phyloP scores from a whole-genome alignment of 2,329 filamentous ascomycete species.

The Aspergillus viridinutans region DNA sequence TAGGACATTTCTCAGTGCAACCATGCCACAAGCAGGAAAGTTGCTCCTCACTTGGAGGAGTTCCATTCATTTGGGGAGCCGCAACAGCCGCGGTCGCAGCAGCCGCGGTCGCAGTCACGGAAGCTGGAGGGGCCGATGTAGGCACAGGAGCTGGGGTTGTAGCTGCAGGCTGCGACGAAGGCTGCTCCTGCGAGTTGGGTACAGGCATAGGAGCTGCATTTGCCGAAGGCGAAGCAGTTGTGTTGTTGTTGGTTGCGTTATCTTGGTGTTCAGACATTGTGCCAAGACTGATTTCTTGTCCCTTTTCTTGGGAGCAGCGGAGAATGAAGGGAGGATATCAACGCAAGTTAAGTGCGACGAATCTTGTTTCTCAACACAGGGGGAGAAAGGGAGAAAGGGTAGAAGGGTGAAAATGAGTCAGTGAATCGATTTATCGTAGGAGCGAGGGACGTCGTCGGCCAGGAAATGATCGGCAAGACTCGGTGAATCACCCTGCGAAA shows the following conservation, averaged over 20 bases:
- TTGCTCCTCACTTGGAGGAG: slow-evolving; percentile 33
- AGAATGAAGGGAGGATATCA: slow-evolving; percentile 14
- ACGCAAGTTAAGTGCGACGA: slow-evolving; percentile 4
- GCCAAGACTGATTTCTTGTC: slow-evolving; percentile 38
- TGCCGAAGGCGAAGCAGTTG: slow-evolving; percentile 15
- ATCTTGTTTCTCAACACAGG: not conserved
- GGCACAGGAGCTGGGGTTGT: slow-evolving; percentile 22
- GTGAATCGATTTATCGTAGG: not conserved
- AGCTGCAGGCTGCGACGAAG: slow-evolving; percentile 15
- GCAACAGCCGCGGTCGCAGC: slow-evolving; percentile 37
- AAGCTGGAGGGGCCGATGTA: slow-evolving; percentile 23
- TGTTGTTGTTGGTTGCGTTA: slow-evolving; percentile 19
- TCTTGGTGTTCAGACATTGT: slow-evolving; percentile 37
- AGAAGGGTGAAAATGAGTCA: not conserved
- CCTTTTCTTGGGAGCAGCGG: slow-evolving; percentile 28
- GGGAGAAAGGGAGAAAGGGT: not conserved
- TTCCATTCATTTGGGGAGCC: slow-evolving; percentile 27
- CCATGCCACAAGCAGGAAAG: slow-evolving; percentile 58
- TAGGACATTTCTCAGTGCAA: slow-evolving; percentile 57
- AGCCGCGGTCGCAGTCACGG: slow-evolving; percentile 31
- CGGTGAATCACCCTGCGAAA: slow-evolving; percentile 2
- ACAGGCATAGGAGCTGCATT: slow-evolving; percentile 23
- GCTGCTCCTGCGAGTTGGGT: slow-evolving; percentile 21
- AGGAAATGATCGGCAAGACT: slow-evolving; percentile 1
- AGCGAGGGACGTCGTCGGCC: slow-evolving; percentile 1